Evolutionary conservation across 2,329 filamentous ascomycete genomes (phyloP), one percentile per base, ranked within the genome.

Genomic region (Cladosporium velox): DNA sequence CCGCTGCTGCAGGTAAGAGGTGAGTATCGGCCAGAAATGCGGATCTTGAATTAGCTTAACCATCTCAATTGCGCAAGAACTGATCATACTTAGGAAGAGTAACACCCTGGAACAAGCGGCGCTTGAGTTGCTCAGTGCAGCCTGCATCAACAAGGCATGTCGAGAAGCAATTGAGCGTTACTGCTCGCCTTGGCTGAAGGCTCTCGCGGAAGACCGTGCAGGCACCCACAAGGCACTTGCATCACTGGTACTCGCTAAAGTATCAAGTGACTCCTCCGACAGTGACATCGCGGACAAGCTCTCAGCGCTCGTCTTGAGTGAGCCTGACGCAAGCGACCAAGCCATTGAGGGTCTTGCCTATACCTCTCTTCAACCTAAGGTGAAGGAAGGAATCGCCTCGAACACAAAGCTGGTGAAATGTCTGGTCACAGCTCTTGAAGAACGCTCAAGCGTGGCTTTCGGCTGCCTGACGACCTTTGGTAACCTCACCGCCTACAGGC

Each of bases 331-430:
- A 47, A 84, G 83, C 68, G 85, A 86, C 67, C 86, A 90, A 72
- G 88, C 91, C 74, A 87, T 98, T 64, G 95, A 99, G 79, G 95
- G 94, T 6, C 82, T 99, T 67, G 95, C 94, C 15, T 98, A 97
- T 77, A 90, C 93, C 4, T 96, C 94, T 11, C 85, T 98, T 44
- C 92, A 92, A 72, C 88, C 94, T 6, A 88, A 87, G 67, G 87
- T 97, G 66, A 97, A 96, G 77, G 92, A 98, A 76, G 86, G 88
- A 59, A 83, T 98, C 11, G 87, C 88, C 14, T 84, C 84, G 59
- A 90, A 97, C 74, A 76, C 82, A 4, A 78, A 81, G 8, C 88
- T 98, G 58, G 79, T 98, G 34, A 86, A 87, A 70, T 86, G 84
- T 62, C 83, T 98, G 5, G 85, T 96, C 62, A 82, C 86, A 65